These are phyloP conservation scores for Alternaria tenuissima DNA, from an alignment of 2,329 filamentous ascomycete genomes.

Conservation along the genomic window DNA sequence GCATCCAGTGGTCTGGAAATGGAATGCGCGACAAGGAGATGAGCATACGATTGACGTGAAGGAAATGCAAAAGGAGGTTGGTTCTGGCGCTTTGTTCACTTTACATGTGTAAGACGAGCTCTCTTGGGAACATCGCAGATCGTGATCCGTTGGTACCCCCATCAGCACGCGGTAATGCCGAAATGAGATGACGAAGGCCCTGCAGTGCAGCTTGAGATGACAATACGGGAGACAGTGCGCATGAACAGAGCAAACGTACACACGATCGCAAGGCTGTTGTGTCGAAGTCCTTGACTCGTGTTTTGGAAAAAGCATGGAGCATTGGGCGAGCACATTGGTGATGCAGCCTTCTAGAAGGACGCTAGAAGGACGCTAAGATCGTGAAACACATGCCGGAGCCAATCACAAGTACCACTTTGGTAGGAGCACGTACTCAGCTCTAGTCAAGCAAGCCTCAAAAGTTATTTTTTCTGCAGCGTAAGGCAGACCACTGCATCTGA, in stretches of 20 bases:
- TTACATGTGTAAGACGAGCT: conserved; percentile 6
- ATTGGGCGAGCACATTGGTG: conserved; percentile 34
- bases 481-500: conserved; percentile 11
- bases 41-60: conserved; percentile 19
- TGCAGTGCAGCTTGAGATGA: conserved; percentile 22
- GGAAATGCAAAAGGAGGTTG: conserved; percentile 12
- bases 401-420: conserved; percentile 20
- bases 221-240: conserved; percentile 24
- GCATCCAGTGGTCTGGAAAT: conserved; percentile 27
- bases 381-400: conserved; percentile 37
- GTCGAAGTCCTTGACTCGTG: conserved; percentile 24
- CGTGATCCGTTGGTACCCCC: conserved; percentile 11
- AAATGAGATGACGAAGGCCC: conserved; percentile 9
- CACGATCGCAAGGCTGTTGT: conserved; percentile 17
- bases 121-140: conserved; percentile 12
- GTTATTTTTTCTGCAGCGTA: conserved; percentile 10
- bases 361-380: conserved; percentile 41
- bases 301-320: conserved; percentile 31
- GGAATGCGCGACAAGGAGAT: conserved; percentile 23
- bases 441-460: conserved; percentile 19
- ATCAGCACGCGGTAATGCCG: conserved; percentile 16
- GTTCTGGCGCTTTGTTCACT: conserved; percentile 10
- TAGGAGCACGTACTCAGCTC: conserved; percentile 22
- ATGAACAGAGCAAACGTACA: conserved; percentile 16
- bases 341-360: conserved; percentile 35